Evolutionary conservation across 108 stramenopile genomes (phyloP), one percentile per base, ranked within the genome.

Genomic region (Skeletonema tropicum): DNA sequence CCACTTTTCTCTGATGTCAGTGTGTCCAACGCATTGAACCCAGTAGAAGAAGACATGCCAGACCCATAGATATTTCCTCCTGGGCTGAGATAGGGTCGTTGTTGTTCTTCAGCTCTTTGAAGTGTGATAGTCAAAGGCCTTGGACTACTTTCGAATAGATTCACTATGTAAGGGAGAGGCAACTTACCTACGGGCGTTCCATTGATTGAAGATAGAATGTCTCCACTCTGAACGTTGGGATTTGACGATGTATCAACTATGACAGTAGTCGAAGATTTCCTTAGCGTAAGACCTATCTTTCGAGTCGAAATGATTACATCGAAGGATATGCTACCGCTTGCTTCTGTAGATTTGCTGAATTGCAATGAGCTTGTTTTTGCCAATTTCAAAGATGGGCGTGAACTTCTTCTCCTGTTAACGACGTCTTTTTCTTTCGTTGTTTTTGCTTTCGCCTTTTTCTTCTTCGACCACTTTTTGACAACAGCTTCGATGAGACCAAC

Each of bases 41-140:
- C 58, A n/a, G 58, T 60, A 57, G 59, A 66, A n/a, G 55, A 57
- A 66, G 58, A 55, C 19, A 55, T n/a, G 52, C 52, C 52, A 55
- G 11, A 10, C 17, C 52, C 23, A 25, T 55, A 55, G 23, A 55
- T 55, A 55, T 10, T 23, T 39, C 38, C 38, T 39, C 38, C 11
- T 25, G 23, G 52, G n/a, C 23, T 9, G 21, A n/a, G 23, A 25
- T 55, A 17, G 52, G 52, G 5, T 25, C 10, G 23, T n/a, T 23
- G 52, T 7, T 55, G 52, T 23, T 45, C 52, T 36, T 57, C 42
- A 14, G 23, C 19, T 55, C 65, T 72, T 32, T 48, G 26, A 23
- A 92, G 87, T 19, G 64, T 68, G 7, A 89, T 45, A 9, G 65
- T 85, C 19, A 86, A 63, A 58, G 91, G 91, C 57, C 91, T 49